phyloP scores from a whole-genome alignment of 2,329 filamentous ascomycete species.

The Talaromyces sp. region DNA sequence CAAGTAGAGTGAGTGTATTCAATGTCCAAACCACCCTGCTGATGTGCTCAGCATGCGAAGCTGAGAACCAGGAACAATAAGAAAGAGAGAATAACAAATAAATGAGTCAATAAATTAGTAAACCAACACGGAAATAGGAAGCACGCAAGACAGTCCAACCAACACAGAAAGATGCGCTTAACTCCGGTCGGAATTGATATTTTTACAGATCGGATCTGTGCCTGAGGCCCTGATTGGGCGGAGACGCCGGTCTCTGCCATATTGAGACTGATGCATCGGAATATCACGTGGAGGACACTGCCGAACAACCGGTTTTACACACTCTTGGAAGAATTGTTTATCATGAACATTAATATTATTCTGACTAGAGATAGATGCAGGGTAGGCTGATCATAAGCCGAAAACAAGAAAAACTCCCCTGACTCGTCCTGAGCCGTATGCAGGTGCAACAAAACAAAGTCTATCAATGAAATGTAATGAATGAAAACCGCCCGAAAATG shows the following conservation, averaged over 20 bases:
- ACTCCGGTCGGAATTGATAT: constrained; percentile 1
- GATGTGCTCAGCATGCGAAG: no score
- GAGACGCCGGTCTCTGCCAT: neutral
- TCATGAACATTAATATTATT: neutral
- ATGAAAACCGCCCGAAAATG: neutral
- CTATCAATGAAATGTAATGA: neutral
- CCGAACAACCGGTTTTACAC: neutral
- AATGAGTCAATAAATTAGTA: neutral
- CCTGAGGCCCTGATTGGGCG: neutral
- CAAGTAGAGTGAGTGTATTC: neutral
- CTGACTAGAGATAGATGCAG: neutral
- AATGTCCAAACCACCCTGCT: neutral
- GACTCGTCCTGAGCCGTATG: constrained; percentile 16
- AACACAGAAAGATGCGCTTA: neutral
- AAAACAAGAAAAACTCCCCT: constrained; percentile 3
- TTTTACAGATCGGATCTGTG: neutral
- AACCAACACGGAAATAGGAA: neutral
- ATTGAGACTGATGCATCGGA: neutral
- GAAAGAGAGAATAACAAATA: neutral
- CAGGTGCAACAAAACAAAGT: neutral
- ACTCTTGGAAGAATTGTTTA: neutral
- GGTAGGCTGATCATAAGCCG: neutral
- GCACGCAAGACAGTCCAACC: neutral
- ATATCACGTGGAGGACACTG: neutral
- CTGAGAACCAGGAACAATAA: neutral